Base-by-base conservation (phyloP, 164 flowering plant genomes). In the Chloranthus sessilifolius region DNA sequence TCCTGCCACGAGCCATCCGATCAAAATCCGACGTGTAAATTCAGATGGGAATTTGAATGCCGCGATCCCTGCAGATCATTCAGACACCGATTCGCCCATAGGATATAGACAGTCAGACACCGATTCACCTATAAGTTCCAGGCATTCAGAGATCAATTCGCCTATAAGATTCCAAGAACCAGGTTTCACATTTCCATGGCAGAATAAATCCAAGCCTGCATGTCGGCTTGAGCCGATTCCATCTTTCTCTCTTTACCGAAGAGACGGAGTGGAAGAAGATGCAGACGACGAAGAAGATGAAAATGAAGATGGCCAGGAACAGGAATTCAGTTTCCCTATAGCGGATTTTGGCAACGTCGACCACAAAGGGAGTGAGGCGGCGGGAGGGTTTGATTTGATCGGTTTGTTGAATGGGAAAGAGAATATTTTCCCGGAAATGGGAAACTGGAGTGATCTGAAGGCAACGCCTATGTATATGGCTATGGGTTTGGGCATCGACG, bases 391-490 rank as follows among this genome's bases (percentile, higher is more conserved):
- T 21, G 27, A 25, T 6, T 29, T 40, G 16, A 30, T 49, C 4
- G 23, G 28, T 21, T 21, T 3, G 1, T 7, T 8, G 16, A 5
- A 16, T 39, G 43, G 43, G 7, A 19, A 1, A 39, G 12, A 11
- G 1, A 3, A 5, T 9, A 42, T 42, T n/a, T n/a, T n/a, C n/a
- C n/a, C n/a, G n/a, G n/a, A n/a, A 5, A 16, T 39, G 43, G 43
- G 7, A 19, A 1, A 39, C 22, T 16, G 22, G 9, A 39, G 2
- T 3, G 7, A 7, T 47, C 11, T 16, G 33, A 43, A 16, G 19
- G 28, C 28, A 31, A 15, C 4, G 16, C 22, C 48, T 10, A 21
- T 58, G 34, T 34, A 26, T 43, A 17, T 58, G 55, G 62, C 62
- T 2, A 7, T 21, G 2, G 60, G 53, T 15, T 38, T 56, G 11